Evolutionary conservation across 1,139 yeast genomes (phyloP).

Genomic region (Geotrichum carabidarum): DNA sequence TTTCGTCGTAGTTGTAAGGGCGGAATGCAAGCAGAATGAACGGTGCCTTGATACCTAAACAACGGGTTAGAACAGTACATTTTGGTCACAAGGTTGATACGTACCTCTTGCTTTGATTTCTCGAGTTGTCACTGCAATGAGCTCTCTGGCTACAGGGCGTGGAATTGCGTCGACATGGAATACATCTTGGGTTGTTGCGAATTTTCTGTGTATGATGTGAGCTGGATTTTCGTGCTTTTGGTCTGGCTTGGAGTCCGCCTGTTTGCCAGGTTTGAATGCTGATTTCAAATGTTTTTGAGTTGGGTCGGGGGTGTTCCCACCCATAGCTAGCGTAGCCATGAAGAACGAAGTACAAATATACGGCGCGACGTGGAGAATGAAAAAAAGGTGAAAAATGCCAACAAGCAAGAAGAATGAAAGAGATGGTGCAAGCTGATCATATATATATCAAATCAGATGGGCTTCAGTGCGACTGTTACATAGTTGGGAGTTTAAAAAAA

Average conservation of each 20-base stretch:
- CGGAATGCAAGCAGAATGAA: constrained; percentile 34
- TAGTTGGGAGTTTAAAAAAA: neutral
- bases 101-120: constrained; percentile 35
- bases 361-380: neutral
- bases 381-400: neutral
- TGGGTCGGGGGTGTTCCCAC: constrained; percentile 3
- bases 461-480: neutral
- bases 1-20: constrained; percentile 22
- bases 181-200: constrained; percentile 26
- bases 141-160: constrained; percentile 30
- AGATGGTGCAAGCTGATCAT: neutral
- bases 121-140: constrained; percentile 31
- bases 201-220: neutral
- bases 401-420: neutral
- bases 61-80: neutral
- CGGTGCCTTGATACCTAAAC: constrained; percentile 27
- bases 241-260: neutral
- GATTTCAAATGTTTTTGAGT: constrained; percentile 3
- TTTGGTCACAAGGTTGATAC: constrained; percentile 14
- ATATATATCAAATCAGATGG: neutral
- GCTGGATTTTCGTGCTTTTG: neutral
- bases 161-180: constrained; percentile 28
- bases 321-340: constrained; percentile 4
- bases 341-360: neutral
- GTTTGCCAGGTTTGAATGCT: constrained; percentile 10